Evolutionary conservation across 2,329 filamentous ascomycete genomes (phyloP), one percentile per base, ranked within the genome.

Genomic region (Aspergillus jensenii): DNA sequence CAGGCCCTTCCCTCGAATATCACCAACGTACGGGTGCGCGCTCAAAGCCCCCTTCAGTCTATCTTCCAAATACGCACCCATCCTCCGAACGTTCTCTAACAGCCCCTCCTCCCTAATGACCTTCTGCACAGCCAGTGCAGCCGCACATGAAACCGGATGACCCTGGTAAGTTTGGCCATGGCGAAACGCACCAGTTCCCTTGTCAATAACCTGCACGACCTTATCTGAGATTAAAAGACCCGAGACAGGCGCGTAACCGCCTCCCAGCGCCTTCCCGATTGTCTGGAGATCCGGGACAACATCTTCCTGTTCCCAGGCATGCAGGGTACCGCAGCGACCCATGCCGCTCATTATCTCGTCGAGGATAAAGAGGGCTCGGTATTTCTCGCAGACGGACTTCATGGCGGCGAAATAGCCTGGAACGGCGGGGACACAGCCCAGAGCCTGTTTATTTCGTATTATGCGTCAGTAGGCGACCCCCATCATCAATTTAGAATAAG

Each of bases 321-420:
- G 84, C 3, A 84, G 67, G 1, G 80, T 81, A 1, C 84, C 84
- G n/a, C 76, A 79, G 6, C 84, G 79, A 6, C 85, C 85, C 76
- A 84, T 82, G 2, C 85, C 84, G 61, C 79, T 82, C 88, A 92
- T 90, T 45, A 91, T 81, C 68, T 93, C 90, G 66, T 95, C 91
- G 0, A 93, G 75, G 46, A 93, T 87, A n/a, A 95, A 78, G 0
- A 95, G 81, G 0, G 87, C 85, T 0, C 88, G 90, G 67, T 93
- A 80, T 59, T 84, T 84, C 52, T 88, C 82, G 69, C 90, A 95
- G 1, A 95, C 78, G 2, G 77, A 76, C 65, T 83, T 83, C 73
- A 93, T 84, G 0, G 87, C 88, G 51, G 79, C 75, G 50, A 93
- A 85, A 63, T 95, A 95, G 0, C 89, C 89, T 0, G 79, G 76